phyloP scores from a whole-genome alignment of 208 protist genomes.

The Giardia duodenalis region DNA sequence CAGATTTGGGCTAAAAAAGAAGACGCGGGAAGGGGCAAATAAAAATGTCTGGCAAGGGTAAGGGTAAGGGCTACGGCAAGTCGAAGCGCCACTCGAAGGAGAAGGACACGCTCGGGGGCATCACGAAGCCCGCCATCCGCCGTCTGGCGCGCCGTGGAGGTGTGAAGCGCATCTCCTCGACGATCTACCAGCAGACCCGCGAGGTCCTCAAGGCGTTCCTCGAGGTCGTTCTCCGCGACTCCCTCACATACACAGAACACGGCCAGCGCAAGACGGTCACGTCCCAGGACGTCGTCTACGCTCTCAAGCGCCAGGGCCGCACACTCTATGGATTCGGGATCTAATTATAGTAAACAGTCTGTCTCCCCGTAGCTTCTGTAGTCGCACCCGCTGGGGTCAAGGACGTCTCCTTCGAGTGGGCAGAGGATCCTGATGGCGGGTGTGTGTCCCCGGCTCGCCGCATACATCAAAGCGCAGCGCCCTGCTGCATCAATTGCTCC shows the following conservation, averaged over 20 bases:
- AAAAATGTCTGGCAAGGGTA: slow-evolving; percentile 26
- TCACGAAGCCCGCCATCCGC: slow-evolving; percentile 55
- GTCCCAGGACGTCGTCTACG: slow-evolving; percentile 77
- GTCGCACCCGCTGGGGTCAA: too few relatives aligned
- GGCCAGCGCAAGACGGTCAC: slow-evolving; percentile 73
- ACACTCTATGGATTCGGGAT: slow-evolving; percentile 75
- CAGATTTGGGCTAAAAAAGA: background rate
- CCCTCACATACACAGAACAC: slow-evolving; percentile 79
- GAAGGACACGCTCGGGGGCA: background rate
- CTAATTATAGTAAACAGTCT: too few relatives aligned
- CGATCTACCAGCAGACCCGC: slow-evolving; percentile 72
- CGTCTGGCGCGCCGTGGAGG: slow-evolving; percentile 67
- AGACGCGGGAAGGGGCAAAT: background rate
- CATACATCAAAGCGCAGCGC: background rate
- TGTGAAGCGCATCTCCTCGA: slow-evolving; percentile 66
- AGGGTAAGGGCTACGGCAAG: slow-evolving; percentile 27
- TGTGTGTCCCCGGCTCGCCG: background rate
- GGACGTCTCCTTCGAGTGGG: too few relatives aligned
- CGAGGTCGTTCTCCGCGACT: slow-evolving; percentile 69
- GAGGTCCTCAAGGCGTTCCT: slow-evolving; percentile 69
- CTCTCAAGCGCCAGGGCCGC: slow-evolving; percentile 72
- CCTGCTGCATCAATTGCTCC: background rate
- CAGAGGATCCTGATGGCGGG: background rate
- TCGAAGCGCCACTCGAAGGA: slow-evolving; percentile 20
- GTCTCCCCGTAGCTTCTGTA: too few relatives aligned